phyloP scores from a whole-genome alignment of 2,329 filamentous ascomycete genomes.

The Coniochaeta sp. region DNA sequence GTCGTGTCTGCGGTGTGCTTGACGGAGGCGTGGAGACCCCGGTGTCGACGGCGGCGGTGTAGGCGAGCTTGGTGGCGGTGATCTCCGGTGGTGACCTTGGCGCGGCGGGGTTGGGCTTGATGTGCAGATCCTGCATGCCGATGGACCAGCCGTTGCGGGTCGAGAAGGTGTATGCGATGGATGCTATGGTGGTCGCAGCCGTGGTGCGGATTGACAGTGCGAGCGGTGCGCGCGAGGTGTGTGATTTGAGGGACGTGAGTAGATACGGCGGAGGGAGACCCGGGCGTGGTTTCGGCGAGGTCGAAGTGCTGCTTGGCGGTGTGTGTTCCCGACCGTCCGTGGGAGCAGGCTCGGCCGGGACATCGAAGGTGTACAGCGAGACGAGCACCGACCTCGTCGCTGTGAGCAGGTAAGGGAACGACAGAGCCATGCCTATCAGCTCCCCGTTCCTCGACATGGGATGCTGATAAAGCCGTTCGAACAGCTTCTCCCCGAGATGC shows the following conservation, averaged over 20 bases:
- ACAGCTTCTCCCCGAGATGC: conserved; percentile 29
- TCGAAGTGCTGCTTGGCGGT: not conserved
- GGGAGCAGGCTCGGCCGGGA: conserved; percentile 11
- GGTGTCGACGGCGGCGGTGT: conserved; percentile 24
- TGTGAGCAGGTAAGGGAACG: conserved; percentile 69
- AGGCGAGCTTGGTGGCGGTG: conserved; percentile 30
- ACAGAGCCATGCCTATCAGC: conserved; percentile 64
- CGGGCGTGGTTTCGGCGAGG: not conserved
- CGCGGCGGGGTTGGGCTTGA: conserved; percentile 28
- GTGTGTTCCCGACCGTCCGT: too few species aligned
- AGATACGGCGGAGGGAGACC: conserved; percentile 41
- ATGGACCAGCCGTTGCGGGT: conserved; percentile 79
- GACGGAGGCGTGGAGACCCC: conserved; percentile 13
- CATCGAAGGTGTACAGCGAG: conserved; percentile 64
- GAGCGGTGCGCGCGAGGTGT: conserved; percentile 69
- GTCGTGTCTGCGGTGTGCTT: not conserved
- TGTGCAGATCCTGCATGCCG: conserved; percentile 81
- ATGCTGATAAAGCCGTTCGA: conserved; percentile 51
- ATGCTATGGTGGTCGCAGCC: conserved; percentile 60
- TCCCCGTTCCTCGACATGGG: conserved; percentile 55
- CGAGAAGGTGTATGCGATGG: conserved; percentile 79
- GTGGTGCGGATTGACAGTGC: conserved; percentile 75
- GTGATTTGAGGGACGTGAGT: conserved; percentile 72
- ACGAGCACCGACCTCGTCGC: conserved; percentile 69
- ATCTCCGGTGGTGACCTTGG: conserved; percentile 21